Evolutionary conservation across 805 yeast genomes (phyloP).

Genomic region (Starmera dryadoides): DNA sequence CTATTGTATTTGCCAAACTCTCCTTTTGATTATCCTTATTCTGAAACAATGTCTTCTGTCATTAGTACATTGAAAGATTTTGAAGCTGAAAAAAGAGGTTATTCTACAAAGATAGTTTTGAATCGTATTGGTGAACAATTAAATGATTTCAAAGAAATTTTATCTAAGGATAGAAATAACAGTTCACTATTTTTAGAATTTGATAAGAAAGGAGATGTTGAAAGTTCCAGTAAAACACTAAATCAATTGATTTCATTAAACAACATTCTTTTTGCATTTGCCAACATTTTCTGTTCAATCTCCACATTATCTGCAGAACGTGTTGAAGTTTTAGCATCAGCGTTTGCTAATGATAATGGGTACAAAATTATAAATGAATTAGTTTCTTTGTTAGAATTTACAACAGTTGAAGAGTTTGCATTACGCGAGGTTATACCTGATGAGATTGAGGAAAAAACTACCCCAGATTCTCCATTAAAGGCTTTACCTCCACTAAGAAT

Average conservation of each 20-base stretch:
- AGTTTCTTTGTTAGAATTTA: slow-evolving; percentile 39
- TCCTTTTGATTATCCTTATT: slow-evolving; percentile 54
- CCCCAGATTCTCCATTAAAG: slow-evolving; percentile 23
- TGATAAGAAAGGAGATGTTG: slow-evolving; percentile 6
- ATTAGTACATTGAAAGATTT: slow-evolving; percentile 48
- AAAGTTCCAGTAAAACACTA: slow-evolving; percentile 16
- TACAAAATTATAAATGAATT: slow-evolving; percentile 32
- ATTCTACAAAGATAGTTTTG: slow-evolving; percentile 32
- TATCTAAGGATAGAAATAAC: slow-evolving; percentile 10
- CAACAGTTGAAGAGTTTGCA: slow-evolving; percentile 50
- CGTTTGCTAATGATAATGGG: slow-evolving; percentile 37
- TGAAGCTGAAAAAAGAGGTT: slow-evolving; percentile 47
- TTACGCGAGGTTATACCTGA: slow-evolving; percentile 43
- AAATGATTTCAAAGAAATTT: slow-evolving; percentile 20
- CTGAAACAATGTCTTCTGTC: slow-evolving; percentile 46
- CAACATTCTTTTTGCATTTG: slow-evolving; percentile 42
- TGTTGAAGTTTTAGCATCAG: slow-evolving; percentile 26
- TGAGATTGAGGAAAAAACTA: slow-evolving; percentile 37
- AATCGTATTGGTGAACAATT: slow-evolving; percentile 26
- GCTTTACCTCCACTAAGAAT: slow-evolving; percentile 33
- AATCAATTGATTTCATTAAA: slow-evolving; percentile 26
- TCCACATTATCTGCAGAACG: slow-evolving; percentile 35
- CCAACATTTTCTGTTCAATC: slow-evolving; percentile 52
- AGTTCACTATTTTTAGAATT: slow-evolving; percentile 22
- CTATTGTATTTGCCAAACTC: slow-evolving; percentile 43